A percentile compares a stretch with the other conserved stretches of the same genome.
These are phyloP conservation scores for Saussurea involucrata DNA, from an alignment of 129 eudicot genomes.

Conservation along the genomic window DNA sequence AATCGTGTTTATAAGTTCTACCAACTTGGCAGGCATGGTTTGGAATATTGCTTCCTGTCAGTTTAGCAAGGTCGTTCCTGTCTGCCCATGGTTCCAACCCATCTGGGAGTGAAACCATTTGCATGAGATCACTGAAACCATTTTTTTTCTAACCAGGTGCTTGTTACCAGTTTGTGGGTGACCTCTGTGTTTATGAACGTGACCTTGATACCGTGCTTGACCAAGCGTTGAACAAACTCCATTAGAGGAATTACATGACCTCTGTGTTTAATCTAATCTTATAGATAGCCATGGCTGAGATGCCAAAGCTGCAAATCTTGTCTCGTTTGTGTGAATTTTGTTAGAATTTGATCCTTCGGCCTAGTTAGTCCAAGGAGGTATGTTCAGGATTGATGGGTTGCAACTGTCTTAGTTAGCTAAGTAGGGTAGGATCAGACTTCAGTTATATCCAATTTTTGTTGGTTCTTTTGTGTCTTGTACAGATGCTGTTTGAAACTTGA, in stretches of 20 bases:
- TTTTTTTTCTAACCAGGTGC: conserved; percentile 22
- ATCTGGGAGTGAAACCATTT: conserved; percentile 33
- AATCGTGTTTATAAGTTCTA: conserved; percentile 22
- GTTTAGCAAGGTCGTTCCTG: neutral
- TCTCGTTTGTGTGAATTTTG: neutral
- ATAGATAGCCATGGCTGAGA: conserved; percentile 12
- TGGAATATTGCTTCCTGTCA: conserved; percentile 3
- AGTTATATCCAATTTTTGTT: conserved; percentile 7
- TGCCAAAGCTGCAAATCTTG: conserved; percentile 11
- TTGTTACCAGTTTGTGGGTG: conserved; percentile 15
- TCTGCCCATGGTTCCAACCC: conserved; percentile 36
- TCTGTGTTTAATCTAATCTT: neutral
- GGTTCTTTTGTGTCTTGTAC: neutral
- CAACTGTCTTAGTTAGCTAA: neutral
- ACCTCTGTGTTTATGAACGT: conserved; percentile 37
- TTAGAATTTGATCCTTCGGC: neutral
- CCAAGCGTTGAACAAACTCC: conserved; percentile 34
- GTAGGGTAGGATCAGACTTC: neutral
- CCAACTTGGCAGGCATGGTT: conserved; percentile 27
- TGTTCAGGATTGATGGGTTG: neutral
- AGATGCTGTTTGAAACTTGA: neutral
- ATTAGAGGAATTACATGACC: conserved; percentile 57
- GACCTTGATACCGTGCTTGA: conserved; percentile 38
- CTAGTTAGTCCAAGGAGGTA: neutral
- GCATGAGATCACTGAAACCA: conserved; percentile 9